These are phyloP conservation scores for Leptoxyphium fumago DNA, from an alignment of 2,329 filamentous ascomycete genomes.

Conservation along the genomic window DNA sequence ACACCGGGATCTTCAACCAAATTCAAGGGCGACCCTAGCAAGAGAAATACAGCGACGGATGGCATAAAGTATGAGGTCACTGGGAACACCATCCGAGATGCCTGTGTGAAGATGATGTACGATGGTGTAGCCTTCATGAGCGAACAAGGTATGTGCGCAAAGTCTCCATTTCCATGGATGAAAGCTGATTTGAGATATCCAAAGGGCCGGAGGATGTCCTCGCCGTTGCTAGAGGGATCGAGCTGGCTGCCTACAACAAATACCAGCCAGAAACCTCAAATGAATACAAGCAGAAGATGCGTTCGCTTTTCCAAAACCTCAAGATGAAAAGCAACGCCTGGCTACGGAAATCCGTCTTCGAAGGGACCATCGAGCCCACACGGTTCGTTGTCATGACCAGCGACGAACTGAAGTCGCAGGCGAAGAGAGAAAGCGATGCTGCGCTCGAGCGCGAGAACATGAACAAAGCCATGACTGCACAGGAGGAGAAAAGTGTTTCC, in stretches of 20 bases:
- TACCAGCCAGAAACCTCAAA: conserved; percentile 55
- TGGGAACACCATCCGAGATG: conserved; percentile 58
- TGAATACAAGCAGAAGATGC: conserved; percentile 76
- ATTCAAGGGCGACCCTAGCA: conserved; percentile 49
- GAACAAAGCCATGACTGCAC: conserved; percentile 89
- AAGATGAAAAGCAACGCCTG: conserved; percentile 79
- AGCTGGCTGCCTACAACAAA: conserved; percentile 57
- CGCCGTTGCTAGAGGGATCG: conserved; percentile 51
- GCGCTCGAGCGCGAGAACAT: conserved; percentile 82
- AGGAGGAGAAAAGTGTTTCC: conserved; percentile 71
- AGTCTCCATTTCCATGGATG: background rate
- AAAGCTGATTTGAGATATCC: conserved; percentile 1
- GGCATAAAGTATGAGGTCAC: conserved; percentile 66
- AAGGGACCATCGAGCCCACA: conserved; percentile 54
- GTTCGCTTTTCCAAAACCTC: conserved; percentile 84
- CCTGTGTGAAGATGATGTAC: conserved; percentile 82
- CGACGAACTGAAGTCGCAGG: conserved; percentile 79
- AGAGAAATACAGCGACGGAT: conserved; percentile 70
- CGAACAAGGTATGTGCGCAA: conserved; percentile 26
- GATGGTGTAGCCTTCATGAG: conserved; percentile 73
- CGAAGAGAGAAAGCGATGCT: conserved; percentile 61
- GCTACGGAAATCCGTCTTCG: conserved; percentile 61
- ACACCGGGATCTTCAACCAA: conserved; percentile 17
- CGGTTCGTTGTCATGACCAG: conserved; percentile 75
- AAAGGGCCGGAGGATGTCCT: conserved; percentile 51